phyloP scores from a whole-genome alignment of 192 early-diverging fungal genomes.

The Oehlia diaphana region DNA sequence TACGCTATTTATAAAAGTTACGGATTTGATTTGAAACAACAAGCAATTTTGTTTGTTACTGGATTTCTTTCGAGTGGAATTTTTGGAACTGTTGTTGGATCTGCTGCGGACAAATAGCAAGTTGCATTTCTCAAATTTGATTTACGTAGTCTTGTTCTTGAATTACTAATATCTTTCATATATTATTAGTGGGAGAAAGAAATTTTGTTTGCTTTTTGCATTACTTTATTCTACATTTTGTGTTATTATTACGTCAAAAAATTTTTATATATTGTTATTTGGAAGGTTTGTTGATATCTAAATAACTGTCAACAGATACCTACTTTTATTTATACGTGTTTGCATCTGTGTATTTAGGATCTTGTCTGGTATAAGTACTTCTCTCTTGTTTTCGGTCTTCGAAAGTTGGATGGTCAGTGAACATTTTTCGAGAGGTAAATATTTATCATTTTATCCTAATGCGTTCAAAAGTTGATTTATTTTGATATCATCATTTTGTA shows the following conservation, averaged over 20 bases:
- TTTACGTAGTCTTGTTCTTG: background rate
- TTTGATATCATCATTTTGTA: background rate
- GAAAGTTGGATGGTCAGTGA: conserved; percentile 64
- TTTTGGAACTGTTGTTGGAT: conserved; percentile 70
- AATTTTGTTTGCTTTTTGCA: conserved; percentile 20
- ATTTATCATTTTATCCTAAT: background rate
- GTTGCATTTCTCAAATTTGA: conserved; percentile 4
- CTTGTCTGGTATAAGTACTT: conserved; percentile 50
- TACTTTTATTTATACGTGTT: background rate
- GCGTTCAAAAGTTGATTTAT: background rate
- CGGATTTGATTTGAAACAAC: conserved; percentile 54
- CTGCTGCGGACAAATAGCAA: conserved; percentile 68
- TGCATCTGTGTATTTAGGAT: conserved; percentile 25
- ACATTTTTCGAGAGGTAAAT: conserved; percentile 47
- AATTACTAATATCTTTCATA: background rate
- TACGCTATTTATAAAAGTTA: conserved; percentile 67
- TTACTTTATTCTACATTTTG: conserved; percentile 13
- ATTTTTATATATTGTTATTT: conserved; percentile 18
- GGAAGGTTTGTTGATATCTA: conserved; percentile 14
- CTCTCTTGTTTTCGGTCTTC: conserved; percentile 59
- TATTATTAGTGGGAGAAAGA: conserved; percentile 17
- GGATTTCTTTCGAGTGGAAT: conserved; percentile 73
- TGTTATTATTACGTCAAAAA: background rate
- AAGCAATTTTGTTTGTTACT: conserved; percentile 69
- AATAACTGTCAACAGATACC: background rate